Percentiles rank a stretch among this genome's conserved stretches.
phyloP scores from a whole-genome alignment of 2,329 filamentous ascomycete species.

The Microcera coccophila region DNA sequence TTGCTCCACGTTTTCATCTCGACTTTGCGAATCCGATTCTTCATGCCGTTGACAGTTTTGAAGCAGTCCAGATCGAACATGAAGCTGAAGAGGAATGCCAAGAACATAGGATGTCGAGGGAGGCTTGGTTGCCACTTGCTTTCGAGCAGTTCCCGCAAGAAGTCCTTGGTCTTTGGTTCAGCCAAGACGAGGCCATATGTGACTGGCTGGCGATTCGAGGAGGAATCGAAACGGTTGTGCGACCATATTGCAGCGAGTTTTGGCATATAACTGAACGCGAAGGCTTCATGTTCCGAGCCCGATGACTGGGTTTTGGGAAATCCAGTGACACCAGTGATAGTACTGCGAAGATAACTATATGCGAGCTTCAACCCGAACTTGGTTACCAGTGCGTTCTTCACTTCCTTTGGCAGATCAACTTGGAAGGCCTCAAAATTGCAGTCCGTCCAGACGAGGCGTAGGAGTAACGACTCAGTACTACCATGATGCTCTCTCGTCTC shows the following conservation, averaged over 20 bases:
- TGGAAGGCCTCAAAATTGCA: constrained; percentile 19
- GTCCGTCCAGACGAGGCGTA: constrained; percentile 29
- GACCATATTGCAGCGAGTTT: constrained; percentile 39
- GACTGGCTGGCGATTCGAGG: constrained; percentile 8
- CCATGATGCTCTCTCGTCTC: constrained; percentile 11
- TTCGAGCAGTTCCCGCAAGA: constrained; percentile 23
- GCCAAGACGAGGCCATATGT: constrained; percentile 33
- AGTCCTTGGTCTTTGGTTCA: constrained; percentile 21
- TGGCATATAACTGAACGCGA: constrained; percentile 35
- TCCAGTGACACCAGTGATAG: constrained; percentile 31
- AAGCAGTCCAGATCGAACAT: constrained; percentile 34
- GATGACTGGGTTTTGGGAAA: constrained; percentile 15
- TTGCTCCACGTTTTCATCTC: constrained; percentile 35
- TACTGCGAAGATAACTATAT: constrained; percentile 32
- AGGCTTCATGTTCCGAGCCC: constrained; percentile 18
- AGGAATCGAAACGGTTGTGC: constrained; percentile 17
- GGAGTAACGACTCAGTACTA: constrained; percentile 22
- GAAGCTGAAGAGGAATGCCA: constrained; percentile 32
- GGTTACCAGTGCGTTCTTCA: constrained; percentile 19
- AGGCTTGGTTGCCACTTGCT: constrained; percentile 28
- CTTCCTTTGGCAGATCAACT: constrained; percentile 24
- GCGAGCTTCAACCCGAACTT: constrained; percentile 30
- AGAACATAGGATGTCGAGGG: constrained; percentile 33
- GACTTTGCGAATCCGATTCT: constrained; percentile 30
- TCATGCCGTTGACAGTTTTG: constrained; percentile 30